Conservation (phyloP, 495 filamentous ascomycete species). For the Penicillium goetzii region DNA sequence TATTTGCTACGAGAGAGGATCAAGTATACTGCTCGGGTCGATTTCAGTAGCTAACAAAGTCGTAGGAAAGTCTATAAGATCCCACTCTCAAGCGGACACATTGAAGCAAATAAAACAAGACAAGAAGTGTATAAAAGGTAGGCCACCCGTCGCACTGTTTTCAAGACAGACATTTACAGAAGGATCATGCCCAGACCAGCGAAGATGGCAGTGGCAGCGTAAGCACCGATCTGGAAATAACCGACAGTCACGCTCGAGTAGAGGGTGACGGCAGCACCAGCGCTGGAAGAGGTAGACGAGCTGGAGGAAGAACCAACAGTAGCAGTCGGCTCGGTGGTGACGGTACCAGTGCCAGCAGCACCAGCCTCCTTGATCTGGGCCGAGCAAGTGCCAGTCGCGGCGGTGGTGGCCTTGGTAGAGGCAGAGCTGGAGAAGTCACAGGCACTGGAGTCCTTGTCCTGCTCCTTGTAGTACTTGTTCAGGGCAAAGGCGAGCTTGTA, state of each 20-base stretch:
- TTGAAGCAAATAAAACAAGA: background rate
- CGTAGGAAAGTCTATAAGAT: background rate
- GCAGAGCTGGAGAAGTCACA: conserved; percentile 80
- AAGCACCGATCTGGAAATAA: conserved; percentile 64
- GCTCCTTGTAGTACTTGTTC: conserved; percentile 76
- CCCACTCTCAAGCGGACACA: background rate
- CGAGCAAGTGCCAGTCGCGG: conserved; percentile 56
- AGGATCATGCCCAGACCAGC: conserved; percentile 74
- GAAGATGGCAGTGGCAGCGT: conserved; percentile 64
- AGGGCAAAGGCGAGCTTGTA: conserved; percentile 82
- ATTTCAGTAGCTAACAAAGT: background rate
- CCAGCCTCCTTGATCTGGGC: conserved; percentile 64
- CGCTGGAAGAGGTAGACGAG: conserved; percentile 44
- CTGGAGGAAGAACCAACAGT: conserved; percentile 39
- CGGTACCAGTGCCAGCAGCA: conserved; percentile 63
- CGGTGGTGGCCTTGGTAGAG: conserved; percentile 50
- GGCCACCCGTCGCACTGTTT: background rate
- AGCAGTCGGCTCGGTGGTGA: conserved; percentile 57
- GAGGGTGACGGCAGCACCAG: conserved; percentile 40
- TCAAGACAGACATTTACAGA: conserved; percentile 52
- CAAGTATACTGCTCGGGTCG: background rate
- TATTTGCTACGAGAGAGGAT: background rate
- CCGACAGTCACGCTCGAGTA: conserved; percentile 50
- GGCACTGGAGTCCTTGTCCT: conserved; percentile 56
- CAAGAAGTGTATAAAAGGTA: background rate